Percentiles rank a stretch among this genome's conserved stretches.
These are phyloP conservation scores for Coemansia guatemalensis DNA, from an alignment of 192 early-diverging fungal species.

Conservation along the genomic window DNA sequence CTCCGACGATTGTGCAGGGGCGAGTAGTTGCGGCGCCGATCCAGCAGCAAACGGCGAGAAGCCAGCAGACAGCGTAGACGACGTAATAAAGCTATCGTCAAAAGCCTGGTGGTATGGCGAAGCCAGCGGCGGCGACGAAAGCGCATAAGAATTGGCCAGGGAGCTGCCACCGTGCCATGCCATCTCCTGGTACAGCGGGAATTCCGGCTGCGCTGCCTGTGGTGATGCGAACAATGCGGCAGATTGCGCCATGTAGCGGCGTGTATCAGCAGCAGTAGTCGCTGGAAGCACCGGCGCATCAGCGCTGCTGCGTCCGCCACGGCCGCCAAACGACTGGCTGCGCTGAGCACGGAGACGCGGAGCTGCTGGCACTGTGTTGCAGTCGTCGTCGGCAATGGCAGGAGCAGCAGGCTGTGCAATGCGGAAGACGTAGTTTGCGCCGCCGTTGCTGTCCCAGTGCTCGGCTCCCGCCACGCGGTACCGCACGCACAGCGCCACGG, in stretches of 20 bases:
- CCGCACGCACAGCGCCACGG: slow-evolving; percentile 62
- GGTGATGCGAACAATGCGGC: slow-evolving; percentile 37
- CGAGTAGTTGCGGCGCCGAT: background rate
- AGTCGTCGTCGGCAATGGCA: slow-evolving; percentile 47
- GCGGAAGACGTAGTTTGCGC: slow-evolving; percentile 77
- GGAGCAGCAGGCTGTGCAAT: slow-evolving; percentile 34
- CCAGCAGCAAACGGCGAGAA: background rate
- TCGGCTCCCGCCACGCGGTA: slow-evolving; percentile 71
- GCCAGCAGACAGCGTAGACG: background rate
- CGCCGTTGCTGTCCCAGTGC: slow-evolving; percentile 95
- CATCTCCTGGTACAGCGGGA: slow-evolving; percentile 49
- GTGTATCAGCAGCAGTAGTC: slow-evolving; percentile 38
- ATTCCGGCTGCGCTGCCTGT: slow-evolving; percentile 18
- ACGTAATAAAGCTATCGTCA: too few species aligned
- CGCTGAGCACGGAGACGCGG: slow-evolving; percentile 26
- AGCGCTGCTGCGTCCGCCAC: background rate
- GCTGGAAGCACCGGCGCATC: slow-evolving; percentile 4
- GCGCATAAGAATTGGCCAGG: background rate
- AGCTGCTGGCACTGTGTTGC: slow-evolving; percentile 12
- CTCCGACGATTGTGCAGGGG: too few species aligned
- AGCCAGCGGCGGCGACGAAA: background rate
- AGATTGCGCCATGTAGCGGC: slow-evolving; percentile 52
- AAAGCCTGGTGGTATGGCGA: slow-evolving; percentile 11
- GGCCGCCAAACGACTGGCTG: slow-evolving; percentile 29
- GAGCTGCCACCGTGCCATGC: slow-evolving; percentile 39